phyloP scores from a whole-genome alignment of 108 stramenopile species.

The Aurantiochytrium sp. region DNA sequence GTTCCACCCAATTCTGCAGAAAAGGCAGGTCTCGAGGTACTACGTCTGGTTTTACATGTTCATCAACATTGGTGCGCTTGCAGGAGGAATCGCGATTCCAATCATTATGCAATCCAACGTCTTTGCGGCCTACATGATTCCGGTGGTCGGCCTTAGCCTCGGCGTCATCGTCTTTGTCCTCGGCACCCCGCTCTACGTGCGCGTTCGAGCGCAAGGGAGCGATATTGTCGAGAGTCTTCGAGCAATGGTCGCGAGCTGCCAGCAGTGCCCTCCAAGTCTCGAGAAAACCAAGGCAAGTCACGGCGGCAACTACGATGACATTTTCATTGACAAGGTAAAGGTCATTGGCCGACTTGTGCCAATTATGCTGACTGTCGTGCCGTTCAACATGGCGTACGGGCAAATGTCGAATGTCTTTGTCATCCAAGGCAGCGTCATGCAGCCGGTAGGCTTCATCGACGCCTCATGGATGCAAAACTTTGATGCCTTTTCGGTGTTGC shows the following conservation, averaged over 20 bases:
- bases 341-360: not conserved
- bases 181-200: not conserved
- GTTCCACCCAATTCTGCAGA: conserved; percentile 18
- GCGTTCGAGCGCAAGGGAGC: not conserved
- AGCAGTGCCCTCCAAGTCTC: not conserved
- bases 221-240: not conserved
- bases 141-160: not conserved
- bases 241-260: not conserved
- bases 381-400: conserved; percentile 16
- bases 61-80: conserved; percentile 23
- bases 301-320: not conserved
- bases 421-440: conserved; percentile 72
- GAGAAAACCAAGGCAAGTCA: not conserved
- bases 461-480: conserved; percentile 69
- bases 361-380: not conserved
- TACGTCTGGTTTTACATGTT: conserved; percentile 22
- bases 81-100: conserved; percentile 22
- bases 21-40: not conserved
- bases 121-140: conserved; percentile 29
- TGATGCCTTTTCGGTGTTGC: conserved; percentile 62
- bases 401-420: conserved; percentile 46
- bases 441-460: conserved; percentile 59
- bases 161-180: not conserved
- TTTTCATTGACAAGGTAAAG: not conserved
- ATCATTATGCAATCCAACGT: not conserved